phyloP scores from a whole-genome alignment of 345 rosid species.

The Hibiscus tridactylites region DNA sequence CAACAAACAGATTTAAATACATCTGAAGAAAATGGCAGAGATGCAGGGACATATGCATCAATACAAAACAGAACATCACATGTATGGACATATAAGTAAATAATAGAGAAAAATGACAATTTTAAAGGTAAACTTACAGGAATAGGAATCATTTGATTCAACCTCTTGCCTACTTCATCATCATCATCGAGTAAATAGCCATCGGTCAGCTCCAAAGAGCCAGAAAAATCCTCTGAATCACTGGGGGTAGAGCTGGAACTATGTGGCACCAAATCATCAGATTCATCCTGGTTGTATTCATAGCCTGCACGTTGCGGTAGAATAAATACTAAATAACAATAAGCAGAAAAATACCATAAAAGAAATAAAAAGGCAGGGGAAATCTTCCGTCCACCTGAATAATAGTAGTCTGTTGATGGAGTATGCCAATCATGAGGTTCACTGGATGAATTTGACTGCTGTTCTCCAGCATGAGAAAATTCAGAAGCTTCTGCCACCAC shows the following conservation, averaged over 20 bases:
- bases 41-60: background rate
- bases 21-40: conserved; percentile 1
- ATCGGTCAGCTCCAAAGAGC: conserved; percentile 55
- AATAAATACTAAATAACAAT: conserved; percentile 6
- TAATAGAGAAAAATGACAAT: background rate
- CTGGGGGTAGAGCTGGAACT: conserved; percentile 62
- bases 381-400: conserved; percentile 38
- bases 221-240: conserved; percentile 46
- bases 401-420: conserved; percentile 28
- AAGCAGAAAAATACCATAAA: background rate
- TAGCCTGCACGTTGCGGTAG: conserved; percentile 38
- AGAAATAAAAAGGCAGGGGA: background rate
- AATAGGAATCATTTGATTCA: conserved; percentile 73
- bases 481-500: conserved; percentile 44
- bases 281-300: conserved; percentile 42
- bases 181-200: conserved; percentile 33
- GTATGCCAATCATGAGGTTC: conserved; percentile 40
- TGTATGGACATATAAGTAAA: background rate
- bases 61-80: background rate
- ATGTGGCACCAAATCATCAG: conserved; percentile 37
- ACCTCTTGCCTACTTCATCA: conserved; percentile 69
- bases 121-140: conserved; percentile 44
- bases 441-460: conserved; percentile 24
- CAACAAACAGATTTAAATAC: conserved; percentile 9
- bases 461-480: conserved; percentile 27